Evolutionary conservation across 768 basidiomycete species (phyloP), one percentile per base, ranked within the genome.

Genomic region (Calocybe gangraenosa): DNA sequence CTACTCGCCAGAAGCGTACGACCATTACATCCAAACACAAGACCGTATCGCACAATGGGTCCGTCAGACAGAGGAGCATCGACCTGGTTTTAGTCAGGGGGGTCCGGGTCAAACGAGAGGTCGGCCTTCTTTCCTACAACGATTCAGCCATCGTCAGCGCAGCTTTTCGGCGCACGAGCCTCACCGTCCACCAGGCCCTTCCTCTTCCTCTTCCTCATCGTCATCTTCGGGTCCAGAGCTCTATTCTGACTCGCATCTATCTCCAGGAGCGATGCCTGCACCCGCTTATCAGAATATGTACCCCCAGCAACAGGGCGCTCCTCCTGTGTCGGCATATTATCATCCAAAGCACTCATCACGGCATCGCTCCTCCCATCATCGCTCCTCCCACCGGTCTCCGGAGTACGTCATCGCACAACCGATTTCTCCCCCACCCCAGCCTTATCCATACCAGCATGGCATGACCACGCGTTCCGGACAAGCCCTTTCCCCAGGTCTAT

Each of bases 1-100:
- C 64, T 79, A 69, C 59, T 80, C 78, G 22, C 78, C 78, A 13
- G 78, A 70, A 42, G 78, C 75, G 13, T 70, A 70, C 58, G 70
- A 78, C 43, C 75, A 70, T 3, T 67, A 68, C 50, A 23, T 72
- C 28, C 72, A 68, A 1, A 75, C 68, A 14, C 76, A 76, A 53
- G 40, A 62, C 47, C 70, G 76, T 45, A 71, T 79, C 4, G 65
- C 73, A 0, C 66, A 68, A 52, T 81, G 79, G 79, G 73, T 78
- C 13, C 48, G 66, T 52, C 55, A 74, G 17, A 79, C 76, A 1
- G 69, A 74, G 48, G 60, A 60, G 20, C 61, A 67, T 50, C 55
- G 69, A 33, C 40, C 57, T 6, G 48, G 62, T 28, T 69, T 69
- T 49, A 51, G 61, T 48, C 14, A 32, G 25, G 44, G 21, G 7